Base-by-base conservation (phyloP, 169 alveolate species). In the Cryptosporidium meleagridis region DNA sequence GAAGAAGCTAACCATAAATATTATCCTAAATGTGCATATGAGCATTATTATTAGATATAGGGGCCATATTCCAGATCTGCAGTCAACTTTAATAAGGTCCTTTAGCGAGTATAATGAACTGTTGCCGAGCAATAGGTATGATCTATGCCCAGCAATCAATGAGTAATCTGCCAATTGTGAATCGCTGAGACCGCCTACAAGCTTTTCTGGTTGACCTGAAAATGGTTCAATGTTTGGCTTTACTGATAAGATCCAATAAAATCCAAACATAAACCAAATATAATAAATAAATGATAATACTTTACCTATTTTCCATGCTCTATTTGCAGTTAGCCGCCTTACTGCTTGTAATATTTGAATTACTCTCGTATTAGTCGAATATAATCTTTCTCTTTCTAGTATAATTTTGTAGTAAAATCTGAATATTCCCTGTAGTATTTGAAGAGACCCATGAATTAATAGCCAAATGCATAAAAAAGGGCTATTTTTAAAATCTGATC, bases 181-280 rank as follows among this genome's bases (percentile, higher is more conserved):
- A 3, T 75, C 71, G 29, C 44, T 75, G 1, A 52, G 48, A 18
- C 33, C n/a, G 14, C 21, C 29, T 29, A 16, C 5, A 26, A 65
- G 14, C 33, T 29, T 44, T 44, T 53, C 14, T 7, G 51, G 14
- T 31, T 33, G 72, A 16, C 23, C 9, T 33, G 72, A 31, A n/a
- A 65, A n/a, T 6, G 14, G 18, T 29, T 62, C 86, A 35, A 21
- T 35, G 3, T n/a, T 35, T 3, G 86, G 86, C 58, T 72, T 53
- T 18, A 73, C 69, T 12, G 86, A 73, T n/a, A 80, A 39, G 7
- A 80, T 80, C 89, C 89, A 80, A 29, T 80, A 80, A 31, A 80
- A 80, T 9, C 89, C 89, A 8, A 58, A 31, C 14, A 44, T 29
- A 23, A 80, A 80, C 89, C 89, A 80, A 58, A 41, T 61, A 14